Percentiles rank a stretch among this genome's conserved stretches.
Conservation (phyloP, 2,329 filamentous ascomycete genomes). For the Diaporthe sp. region DNA sequence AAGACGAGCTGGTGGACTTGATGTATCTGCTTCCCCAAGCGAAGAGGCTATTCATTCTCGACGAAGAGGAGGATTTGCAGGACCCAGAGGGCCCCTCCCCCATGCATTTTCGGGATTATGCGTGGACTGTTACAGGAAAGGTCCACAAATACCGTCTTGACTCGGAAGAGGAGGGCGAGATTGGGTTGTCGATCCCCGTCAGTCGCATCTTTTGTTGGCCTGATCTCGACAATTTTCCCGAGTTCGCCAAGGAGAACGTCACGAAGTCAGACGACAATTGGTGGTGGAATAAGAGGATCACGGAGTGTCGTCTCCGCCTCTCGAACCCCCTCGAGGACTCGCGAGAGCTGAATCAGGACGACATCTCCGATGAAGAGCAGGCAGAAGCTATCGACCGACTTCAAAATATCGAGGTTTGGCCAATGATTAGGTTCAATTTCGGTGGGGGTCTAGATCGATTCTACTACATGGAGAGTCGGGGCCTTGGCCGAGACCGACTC, state of each 20-base stretch:
- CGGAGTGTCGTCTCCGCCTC: not conserved
- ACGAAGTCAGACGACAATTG: not conserved
- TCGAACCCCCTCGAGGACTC: not conserved
- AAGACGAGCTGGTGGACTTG: constrained; percentile 24
- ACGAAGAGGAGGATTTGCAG: not conserved
- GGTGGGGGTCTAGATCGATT: constrained; percentile 28
- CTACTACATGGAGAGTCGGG: constrained; percentile 31
- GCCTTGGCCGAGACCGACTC: not conserved
- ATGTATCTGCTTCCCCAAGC: constrained; percentile 10
- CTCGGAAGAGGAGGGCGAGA: constrained; percentile 39
- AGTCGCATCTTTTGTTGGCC: constrained; percentile 47
- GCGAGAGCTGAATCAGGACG: not conserved
- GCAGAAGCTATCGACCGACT: not conserved
- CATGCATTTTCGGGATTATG: constrained; percentile 29
- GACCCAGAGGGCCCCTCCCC: not conserved
- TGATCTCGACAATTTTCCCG: constrained; percentile 42
- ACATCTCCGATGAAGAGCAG: not conserved
- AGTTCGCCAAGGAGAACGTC: constrained; percentile 41
- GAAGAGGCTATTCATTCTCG: constrained; percentile 17
- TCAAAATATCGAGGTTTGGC: constrained; percentile 39
- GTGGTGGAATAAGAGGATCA: not conserved
- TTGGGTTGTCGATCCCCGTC: constrained; percentile 41
- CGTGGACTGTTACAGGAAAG: constrained; percentile 47
- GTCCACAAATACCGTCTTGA: constrained; percentile 43
- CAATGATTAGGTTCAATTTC: constrained; percentile 46